phyloP scores from a whole-genome alignment of 2,329 filamentous ascomycete species.

The Colletotrichum somersetense region DNA sequence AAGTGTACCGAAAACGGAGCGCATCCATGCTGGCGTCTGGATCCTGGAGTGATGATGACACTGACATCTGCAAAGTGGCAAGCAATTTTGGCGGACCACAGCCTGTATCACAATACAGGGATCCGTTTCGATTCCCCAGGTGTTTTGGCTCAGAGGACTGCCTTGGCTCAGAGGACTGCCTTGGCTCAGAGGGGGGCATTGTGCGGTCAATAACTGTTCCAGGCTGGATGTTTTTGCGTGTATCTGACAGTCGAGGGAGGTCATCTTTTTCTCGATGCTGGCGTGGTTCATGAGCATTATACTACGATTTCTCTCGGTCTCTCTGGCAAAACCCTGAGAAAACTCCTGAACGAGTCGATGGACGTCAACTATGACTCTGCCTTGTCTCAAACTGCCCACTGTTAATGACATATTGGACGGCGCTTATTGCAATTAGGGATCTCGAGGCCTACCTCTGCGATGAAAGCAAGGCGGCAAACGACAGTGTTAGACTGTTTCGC shows the following conservation, averaged over 20 bases:
- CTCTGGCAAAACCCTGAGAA: neutral
- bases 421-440: neutral
- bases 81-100: neutral
- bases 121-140: neutral
- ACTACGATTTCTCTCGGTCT: neutral
- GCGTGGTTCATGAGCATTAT: neutral
- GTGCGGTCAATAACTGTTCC: neutral
- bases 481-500: slow-evolving; percentile 6
- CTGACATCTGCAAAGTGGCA: slow-evolving; percentile 21
- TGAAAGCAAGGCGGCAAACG: slow-evolving; percentile 7
- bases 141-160: neutral
- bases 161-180: neutral
- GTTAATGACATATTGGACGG: neutral
- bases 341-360: slow-evolving; percentile 4
- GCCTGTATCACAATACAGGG: neutral
- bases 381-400: slow-evolving; percentile 2
- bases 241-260: slow-evolving; percentile 2
- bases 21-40: slow-evolving; percentile 17
- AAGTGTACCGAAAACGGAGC: slow-evolving; percentile 2
- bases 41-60: slow-evolving; percentile 10
- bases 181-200: neutral
- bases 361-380: slow-evolving; percentile 7
- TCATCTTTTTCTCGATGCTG: neutral
- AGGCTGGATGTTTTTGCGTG: neutral
- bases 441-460: slow-evolving; percentile 14